These are phyloP conservation scores for Neurospora sp. DNA, from an alignment of 495 filamentous ascomycete species.

Conservation along the genomic window DNA sequence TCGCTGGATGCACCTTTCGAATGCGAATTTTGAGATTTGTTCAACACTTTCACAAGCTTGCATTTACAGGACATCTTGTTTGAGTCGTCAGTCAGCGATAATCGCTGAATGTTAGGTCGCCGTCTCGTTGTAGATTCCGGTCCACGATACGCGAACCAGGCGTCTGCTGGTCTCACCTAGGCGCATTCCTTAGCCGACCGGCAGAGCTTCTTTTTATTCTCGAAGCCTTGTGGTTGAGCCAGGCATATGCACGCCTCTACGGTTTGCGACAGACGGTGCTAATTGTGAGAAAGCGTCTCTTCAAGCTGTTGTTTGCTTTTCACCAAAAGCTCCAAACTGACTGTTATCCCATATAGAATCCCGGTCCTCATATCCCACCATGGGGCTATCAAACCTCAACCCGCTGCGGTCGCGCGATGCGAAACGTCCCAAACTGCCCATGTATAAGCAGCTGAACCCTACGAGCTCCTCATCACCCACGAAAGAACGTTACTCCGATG, in stretches of 20 bases:
- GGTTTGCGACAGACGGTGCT: not conserved
- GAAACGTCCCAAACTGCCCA: slow-evolving; percentile 28
- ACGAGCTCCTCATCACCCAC: slow-evolving; percentile 14
- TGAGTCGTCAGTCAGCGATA: not conserved
- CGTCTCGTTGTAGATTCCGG: not conserved
- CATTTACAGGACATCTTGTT: not conserved
- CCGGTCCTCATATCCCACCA: not conserved
- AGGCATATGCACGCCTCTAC: not conserved
- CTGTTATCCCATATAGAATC: not conserved
- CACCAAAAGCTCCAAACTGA: not conserved
- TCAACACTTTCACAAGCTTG: not conserved
- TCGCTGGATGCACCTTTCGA: not conserved
- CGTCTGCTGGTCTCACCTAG: not conserved
- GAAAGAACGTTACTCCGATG: slow-evolving; percentile 36
- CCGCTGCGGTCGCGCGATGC: slow-evolving; percentile 24
- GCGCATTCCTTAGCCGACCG: not conserved
- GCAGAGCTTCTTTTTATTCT: not conserved
- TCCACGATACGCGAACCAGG: not conserved
- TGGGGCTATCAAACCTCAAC: slow-evolving; percentile 22
- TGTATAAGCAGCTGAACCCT: slow-evolving; percentile 28
- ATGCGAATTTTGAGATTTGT: not conserved
- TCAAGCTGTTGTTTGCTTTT: not conserved
- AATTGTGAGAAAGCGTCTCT: not conserved
- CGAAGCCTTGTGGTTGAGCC: not conserved
- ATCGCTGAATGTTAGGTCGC: not conserved